Conservation (phyloP, 306 rosid genomes). For the Vigna unguiculata region DNA sequence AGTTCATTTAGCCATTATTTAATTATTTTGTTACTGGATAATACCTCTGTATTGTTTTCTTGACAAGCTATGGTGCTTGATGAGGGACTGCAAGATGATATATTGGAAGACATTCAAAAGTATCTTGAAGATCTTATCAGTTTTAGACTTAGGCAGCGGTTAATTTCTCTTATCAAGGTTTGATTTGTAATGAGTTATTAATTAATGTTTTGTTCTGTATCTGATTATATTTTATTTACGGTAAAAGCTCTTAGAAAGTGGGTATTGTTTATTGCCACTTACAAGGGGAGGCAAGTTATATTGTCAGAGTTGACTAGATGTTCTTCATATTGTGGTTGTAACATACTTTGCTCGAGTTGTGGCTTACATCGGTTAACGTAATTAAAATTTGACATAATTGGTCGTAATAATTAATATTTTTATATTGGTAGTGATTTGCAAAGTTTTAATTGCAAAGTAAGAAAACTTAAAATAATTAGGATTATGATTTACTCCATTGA, state of each 20-base stretch:
- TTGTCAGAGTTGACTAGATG: background rate
- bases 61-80: slow-evolving; percentile 94
- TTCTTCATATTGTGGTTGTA: background rate
- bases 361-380: slow-evolving; percentile 38
- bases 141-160: slow-evolving; percentile 81
- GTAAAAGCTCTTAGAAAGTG: slow-evolving; percentile 18
- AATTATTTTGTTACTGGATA: slow-evolving; percentile 27
- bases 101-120: slow-evolving; percentile 79
- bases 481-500: too few species aligned
- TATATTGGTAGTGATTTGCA: background rate
- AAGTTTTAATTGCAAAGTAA: too few species aligned
- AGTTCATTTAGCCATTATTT: slow-evolving; percentile 28
- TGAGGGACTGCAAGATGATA: slow-evolving; percentile 84
- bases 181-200: slow-evolving; percentile 32
- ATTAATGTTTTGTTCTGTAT: background rate
- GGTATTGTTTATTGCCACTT: slow-evolving; percentile 1
- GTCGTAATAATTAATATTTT: background rate
- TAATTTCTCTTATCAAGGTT: slow-evolving; percentile 92
- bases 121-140: slow-evolving; percentile 84
- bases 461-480: too few species aligned
- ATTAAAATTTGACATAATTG: background rate
- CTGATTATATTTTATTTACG: slow-evolving; percentile 25
- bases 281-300: background rate
- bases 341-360: background rate
- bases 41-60: slow-evolving; percentile 38